Conservation (phyloP, 495 filamentous ascomycete species). For the Neurospora intermedia region DNA sequence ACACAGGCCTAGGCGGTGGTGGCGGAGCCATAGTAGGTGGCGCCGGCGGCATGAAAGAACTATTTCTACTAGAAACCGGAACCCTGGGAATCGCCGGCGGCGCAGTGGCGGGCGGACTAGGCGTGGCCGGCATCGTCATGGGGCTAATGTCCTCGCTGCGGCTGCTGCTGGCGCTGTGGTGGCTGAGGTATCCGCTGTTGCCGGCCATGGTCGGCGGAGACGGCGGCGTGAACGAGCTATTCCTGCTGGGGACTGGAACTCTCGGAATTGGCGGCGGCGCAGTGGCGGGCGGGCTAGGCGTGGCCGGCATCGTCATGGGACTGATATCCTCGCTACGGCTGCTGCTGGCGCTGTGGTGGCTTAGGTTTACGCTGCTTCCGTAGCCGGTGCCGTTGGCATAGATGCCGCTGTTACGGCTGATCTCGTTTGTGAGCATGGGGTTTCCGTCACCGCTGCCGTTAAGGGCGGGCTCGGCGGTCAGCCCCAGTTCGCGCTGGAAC, state of each 20-base stretch:
- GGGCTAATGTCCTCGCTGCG: neutral
- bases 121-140: neutral
- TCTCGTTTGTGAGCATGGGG: neutral
- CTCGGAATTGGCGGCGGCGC: neutral
- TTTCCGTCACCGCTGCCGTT: neutral
- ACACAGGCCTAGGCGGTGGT: neutral
- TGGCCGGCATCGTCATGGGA: neutral
- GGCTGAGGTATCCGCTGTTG: neutral
- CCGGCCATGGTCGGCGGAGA: neutral
- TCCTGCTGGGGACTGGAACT: neutral
- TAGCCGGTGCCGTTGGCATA: neutral
- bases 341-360: neutral
- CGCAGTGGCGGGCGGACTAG: neutral
- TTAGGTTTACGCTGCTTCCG: neutral
- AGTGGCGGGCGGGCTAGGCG: neutral
- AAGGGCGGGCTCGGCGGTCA: constrained; percentile 10
- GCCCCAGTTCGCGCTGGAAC: constrained; percentile 11
- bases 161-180: neutral
- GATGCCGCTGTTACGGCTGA: neutral
- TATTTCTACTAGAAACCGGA: neutral
- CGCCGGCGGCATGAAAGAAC: neutral
- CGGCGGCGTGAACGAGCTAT: neutral
- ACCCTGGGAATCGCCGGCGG: neutral
- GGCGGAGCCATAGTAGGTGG: neutral
- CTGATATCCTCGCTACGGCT: neutral